Conservation (phyloP, 2,329 filamentous ascomycete species). For the Penicillium sp. region DNA sequence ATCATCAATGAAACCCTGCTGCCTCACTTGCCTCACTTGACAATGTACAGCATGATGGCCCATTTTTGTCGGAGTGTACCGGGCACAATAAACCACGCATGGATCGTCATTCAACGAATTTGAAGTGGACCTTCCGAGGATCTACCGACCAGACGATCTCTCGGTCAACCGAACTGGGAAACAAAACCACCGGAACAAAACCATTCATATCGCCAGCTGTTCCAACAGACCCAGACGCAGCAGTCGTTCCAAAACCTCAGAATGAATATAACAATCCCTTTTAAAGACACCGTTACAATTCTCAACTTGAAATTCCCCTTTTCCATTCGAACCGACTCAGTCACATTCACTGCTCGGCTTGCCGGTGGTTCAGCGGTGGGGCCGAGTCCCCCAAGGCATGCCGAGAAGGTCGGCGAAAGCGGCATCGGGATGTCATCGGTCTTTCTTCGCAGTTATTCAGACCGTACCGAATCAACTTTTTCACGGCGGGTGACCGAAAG, state of each 20-base stretch:
- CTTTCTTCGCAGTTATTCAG: constrained; percentile 22
- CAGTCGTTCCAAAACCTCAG: neutral
- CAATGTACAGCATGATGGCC: neutral
- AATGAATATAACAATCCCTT: neutral
- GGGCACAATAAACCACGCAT: constrained; percentile 4
- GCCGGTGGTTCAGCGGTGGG: constrained; percentile 15
- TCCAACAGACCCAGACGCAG: neutral
- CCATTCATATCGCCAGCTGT: neutral
- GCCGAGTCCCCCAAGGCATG: constrained; percentile 8
- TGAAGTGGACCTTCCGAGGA: constrained; percentile 19
- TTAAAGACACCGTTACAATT: neutral
- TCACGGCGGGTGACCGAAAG: constrained; percentile 19
- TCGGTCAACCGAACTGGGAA: constrained; percentile 23
- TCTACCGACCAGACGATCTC: constrained; percentile 24
- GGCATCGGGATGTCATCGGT: constrained; percentile 21
- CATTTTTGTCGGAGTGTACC: constrained; percentile 3
- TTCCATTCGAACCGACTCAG: neutral
- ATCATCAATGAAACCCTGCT: neutral
- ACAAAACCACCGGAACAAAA: neutral
- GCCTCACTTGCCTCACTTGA: neutral
- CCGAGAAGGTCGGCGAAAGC: constrained; percentile 18
- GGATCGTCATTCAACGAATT: constrained; percentile 12
- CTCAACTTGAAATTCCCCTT: neutral
- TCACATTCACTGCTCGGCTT: constrained; percentile 14
- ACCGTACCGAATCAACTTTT: neutral